Evolutionary conservation across 257 asterid genomes (phyloP).

Genomic region (Solanum clarkiae): DNA sequence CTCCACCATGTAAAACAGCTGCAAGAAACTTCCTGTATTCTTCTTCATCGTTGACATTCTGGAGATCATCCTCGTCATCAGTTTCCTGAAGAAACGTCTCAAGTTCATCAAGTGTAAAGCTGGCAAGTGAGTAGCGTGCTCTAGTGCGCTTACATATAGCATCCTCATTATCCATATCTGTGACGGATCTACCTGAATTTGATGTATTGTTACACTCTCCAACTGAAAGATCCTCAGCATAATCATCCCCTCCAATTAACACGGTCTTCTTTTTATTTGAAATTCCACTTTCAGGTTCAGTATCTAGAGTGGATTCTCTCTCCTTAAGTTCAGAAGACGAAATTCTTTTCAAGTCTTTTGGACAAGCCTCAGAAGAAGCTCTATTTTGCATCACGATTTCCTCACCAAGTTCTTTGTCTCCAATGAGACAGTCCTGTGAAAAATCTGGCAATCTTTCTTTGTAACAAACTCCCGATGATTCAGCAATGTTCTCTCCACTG

Average conservation of each 20-base stretch:
- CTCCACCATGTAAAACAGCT: conserved; percentile 71
- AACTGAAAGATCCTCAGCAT: conserved; percentile 1
- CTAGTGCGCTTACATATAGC: conserved; percentile 93
- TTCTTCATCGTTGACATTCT: conserved; percentile 80
- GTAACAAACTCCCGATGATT: conserved; percentile 8
- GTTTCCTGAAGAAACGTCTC: conserved; percentile 98
- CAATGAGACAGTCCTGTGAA: conserved; percentile 21
- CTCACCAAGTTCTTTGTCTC: conserved; percentile 42
- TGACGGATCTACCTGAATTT: conserved; percentile 18
- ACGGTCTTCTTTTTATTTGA: conserved; percentile 22
- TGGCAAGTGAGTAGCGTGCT: conserved; percentile 96
- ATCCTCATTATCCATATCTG: conserved; percentile 49
- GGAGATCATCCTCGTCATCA: conserved; percentile 92
- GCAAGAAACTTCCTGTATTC: conserved; percentile 90
- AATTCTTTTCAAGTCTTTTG: conserved; percentile 1
- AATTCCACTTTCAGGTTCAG: conserved; percentile 27
- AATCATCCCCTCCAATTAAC: conserved; percentile 12
- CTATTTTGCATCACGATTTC: conserved; percentile 35
- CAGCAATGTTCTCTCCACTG: conserved; percentile 25
- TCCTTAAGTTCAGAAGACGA: conserved; percentile 2
- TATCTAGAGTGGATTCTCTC: conserved; percentile 10
- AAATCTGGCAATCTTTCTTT: conserved; percentile 5
- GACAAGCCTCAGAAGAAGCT: conserved; percentile 21
- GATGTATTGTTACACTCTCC: conserved; percentile 14
- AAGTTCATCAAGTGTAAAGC: conserved; percentile 88